Base-by-base conservation (phyloP, 1,284 basidiomycete species). In the Cryptococcus sp. region DNA sequence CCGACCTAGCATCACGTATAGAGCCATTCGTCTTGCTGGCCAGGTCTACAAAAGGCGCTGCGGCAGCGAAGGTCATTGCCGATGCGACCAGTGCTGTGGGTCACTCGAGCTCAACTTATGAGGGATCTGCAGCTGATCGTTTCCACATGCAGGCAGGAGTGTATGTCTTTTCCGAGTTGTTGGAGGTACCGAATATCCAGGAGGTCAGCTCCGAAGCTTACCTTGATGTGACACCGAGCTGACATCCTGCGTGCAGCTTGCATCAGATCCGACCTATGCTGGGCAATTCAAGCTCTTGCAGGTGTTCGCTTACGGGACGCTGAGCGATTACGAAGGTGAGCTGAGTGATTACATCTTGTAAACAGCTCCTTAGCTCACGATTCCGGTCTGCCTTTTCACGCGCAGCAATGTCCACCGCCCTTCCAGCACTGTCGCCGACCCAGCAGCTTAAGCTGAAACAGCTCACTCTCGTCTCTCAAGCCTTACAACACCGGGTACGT, bases 21-120 rank as follows among this genome's bases (percentile, higher is more conserved):
- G 91, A 96, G 79, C 90, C 92, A 0, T 94, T 90, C 75, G 75
- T 96, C 35, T 84, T 97, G 57, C 89, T 97, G 78, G 90, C 88
- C 3, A 93, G 93, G 72, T 89, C 89, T 0, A 86, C 89, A 2
- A 93, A 90, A 70, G 94, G 94, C 1, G 91, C 91, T 0, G 91
- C 89, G 0, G 92, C 93, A 0, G 93, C 91, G 10, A 93, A 93
- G 72, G 84, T 96, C 57, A 81, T 94, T 22, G 82, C 87, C 67
- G 89, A 96, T 74, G 93, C 88, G 54, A 93, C 89, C 38, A 84
- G 90, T 41, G 89, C 94, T 0, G 79, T 80, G 46, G 52, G 78
- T 40, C 22, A 15, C 10, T 35, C 31, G 8, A 16, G 31, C 52
- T 27, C 39, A 22, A 40, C 22, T 19, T 7, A 23, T 20, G 15